Percentiles rank a stretch among this genome's conserved stretches.
These are phyloP conservation scores for Sarcocystis neurona DNA, from an alignment of 169 alveolate genomes.

Conservation along the genomic window DNA sequence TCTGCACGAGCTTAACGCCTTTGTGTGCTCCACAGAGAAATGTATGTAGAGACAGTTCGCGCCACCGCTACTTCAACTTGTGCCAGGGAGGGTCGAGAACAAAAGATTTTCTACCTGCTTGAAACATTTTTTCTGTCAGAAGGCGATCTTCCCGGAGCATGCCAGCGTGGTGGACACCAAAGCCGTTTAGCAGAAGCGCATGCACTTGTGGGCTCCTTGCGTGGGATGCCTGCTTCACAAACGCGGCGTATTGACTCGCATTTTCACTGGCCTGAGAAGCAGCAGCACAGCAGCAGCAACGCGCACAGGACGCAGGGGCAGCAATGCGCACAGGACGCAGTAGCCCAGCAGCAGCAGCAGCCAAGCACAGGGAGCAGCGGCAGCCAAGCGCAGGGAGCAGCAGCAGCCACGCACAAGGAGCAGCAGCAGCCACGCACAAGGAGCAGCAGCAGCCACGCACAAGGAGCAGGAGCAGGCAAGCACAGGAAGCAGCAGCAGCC, in stretches of 20 bases:
- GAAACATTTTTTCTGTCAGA: slow-evolving; percentile 89
- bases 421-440: not conserved
- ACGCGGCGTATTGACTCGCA: not conserved
- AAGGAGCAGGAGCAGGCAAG: no score
- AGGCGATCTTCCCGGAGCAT: slow-evolving; percentile 91
- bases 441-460: no score
- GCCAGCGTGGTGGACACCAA: slow-evolving; percentile 99
- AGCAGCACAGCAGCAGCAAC: not conserved
- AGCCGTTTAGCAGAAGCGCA: slow-evolving; percentile 93
- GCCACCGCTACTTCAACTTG: no score
- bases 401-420: not conserved
- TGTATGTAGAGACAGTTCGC: no score
- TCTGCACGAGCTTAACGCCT: not conserved
- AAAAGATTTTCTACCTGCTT: slow-evolving; percentile 11
- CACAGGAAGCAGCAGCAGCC: not conserved
- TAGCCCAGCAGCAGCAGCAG: no score
- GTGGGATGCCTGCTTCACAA: not conserved
- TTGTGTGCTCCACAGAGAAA: no score
- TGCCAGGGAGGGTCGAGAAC: no score
- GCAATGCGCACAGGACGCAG: no score
- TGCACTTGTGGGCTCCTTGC: not conserved
- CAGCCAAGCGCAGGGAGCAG: not conserved
- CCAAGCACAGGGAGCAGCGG: not conserved
- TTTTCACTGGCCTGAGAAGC: not conserved
- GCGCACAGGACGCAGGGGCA: no score